Conservation (phyloP, 129 eudicot genomes). For the Deinandra increscens region DNA sequence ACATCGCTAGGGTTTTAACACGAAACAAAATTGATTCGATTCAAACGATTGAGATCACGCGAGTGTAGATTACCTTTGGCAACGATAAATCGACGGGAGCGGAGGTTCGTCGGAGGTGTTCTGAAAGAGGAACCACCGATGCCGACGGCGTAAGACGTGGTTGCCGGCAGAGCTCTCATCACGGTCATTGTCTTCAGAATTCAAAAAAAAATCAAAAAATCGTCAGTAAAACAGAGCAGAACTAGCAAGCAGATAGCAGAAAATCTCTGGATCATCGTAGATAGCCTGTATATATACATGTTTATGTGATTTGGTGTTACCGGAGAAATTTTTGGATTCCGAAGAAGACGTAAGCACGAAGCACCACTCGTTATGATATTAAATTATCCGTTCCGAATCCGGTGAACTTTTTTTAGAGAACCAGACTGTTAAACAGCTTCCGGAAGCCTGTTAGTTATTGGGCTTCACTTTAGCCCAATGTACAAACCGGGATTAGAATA, state of each 20-base stretch:
- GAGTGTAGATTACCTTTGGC: slow-evolving; percentile 27
- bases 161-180: slow-evolving; percentile 35
- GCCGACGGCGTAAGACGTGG: slow-evolving; percentile 31
- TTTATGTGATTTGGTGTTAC: slow-evolving; percentile 21
- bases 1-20: slow-evolving; percentile 5
- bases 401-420: neutral
- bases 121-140: slow-evolving; percentile 18
- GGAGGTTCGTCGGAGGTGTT: slow-evolving; percentile 26
- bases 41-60: neutral
- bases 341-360: slow-evolving; percentile 13
- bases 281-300: neutral
- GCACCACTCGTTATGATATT: slow-evolving; percentile 24
- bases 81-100: slow-evolving; percentile 13
- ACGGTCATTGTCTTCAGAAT: neutral
- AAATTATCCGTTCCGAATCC: neutral
- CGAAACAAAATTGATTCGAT: neutral
- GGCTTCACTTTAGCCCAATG: neutral
- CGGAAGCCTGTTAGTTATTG: neutral
- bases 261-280: slow-evolving; percentile 10
- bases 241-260: slow-evolving; percentile 3
- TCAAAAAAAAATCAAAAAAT: too few relatives aligned
- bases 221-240: neutral
- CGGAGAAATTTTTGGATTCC: slow-evolving; percentile 18
- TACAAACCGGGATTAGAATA: too few relatives aligned
- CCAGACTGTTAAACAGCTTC: too few relatives aligned